These are phyloP conservation scores for Fraxinus nigra DNA, from an alignment of 305 asterid genomes.

Conservation along the genomic window DNA sequence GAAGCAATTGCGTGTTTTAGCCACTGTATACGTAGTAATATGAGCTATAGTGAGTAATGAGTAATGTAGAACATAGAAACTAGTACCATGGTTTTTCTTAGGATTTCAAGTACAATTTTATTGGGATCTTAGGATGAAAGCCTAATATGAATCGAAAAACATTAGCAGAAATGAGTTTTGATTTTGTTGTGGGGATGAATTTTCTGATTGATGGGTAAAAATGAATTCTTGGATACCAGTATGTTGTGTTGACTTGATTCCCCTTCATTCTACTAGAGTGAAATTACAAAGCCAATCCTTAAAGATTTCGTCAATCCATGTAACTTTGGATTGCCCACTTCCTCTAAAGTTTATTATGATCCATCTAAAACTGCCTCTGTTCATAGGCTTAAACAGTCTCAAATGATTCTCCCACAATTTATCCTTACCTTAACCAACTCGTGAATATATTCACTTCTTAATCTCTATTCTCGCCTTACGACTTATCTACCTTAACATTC, in stretches of 20 bases:
- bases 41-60: not conserved
- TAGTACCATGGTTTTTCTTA: not conserved
- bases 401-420: not conserved
- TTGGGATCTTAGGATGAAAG: not conserved
- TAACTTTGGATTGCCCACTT: not conserved
- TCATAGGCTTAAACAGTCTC: not conserved
- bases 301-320: not conserved
- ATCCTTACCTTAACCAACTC: not conserved
- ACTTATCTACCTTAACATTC: not conserved
- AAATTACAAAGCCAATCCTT: not conserved
- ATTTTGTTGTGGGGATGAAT: not conserved
- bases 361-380: not conserved
- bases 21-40: not conserved
- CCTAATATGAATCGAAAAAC: not conserved
- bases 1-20: not conserved
- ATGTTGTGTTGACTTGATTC: not conserved
- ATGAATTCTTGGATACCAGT: not conserved
- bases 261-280: not conserved
- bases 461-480: not conserved
- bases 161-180: not conserved
- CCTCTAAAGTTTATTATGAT: not conserved
- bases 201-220: not conserved
- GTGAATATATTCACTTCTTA: not conserved
- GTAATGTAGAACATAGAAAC: not conserved
- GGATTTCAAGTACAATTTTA: not conserved